phyloP scores from a whole-genome alignment of 345 rosid species.

The Populus deltoides region DNA sequence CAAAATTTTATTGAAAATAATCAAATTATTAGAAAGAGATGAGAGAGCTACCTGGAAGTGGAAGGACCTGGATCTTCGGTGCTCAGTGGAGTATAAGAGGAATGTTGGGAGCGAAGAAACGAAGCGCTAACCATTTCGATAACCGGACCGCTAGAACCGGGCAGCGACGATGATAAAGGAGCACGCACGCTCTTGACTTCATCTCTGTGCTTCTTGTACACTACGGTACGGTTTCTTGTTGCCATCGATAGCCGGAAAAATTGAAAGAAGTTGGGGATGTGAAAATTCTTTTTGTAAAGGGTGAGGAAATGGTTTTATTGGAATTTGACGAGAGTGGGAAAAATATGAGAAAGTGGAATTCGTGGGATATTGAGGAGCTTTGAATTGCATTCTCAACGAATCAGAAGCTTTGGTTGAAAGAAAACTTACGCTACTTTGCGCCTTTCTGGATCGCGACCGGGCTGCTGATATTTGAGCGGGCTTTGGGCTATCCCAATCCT shows the following conservation, averaged over 20 bases:
- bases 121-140: slow-evolving; percentile 87
- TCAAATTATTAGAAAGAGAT: neutral
- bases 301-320: neutral
- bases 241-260: slow-evolving; percentile 49
- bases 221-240: slow-evolving; percentile 66
- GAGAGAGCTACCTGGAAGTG: slow-evolving; percentile 51
- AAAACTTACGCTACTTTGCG: neutral
- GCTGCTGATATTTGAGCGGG: neutral
- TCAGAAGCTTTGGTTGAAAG: neutral
- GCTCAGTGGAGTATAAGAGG: slow-evolving; percentile 71
- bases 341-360: neutral
- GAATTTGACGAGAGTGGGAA: neutral
- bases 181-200: slow-evolving; percentile 82
- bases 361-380: neutral
- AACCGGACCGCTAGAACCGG: slow-evolving; percentile 61
- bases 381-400: neutral
- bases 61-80: slow-evolving; percentile 69
- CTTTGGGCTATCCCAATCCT: no score
- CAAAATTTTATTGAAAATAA: neutral
- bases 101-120: slow-evolving; percentile 46
- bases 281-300: neutral
- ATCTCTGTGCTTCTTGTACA: slow-evolving; percentile 71
- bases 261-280: neutral
- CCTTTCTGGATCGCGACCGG: neutral
- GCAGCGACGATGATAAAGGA: slow-evolving; percentile 39